Conservation (phyloP, 1,284 basidiomycete species). For the Puccinia horiana region DNA sequence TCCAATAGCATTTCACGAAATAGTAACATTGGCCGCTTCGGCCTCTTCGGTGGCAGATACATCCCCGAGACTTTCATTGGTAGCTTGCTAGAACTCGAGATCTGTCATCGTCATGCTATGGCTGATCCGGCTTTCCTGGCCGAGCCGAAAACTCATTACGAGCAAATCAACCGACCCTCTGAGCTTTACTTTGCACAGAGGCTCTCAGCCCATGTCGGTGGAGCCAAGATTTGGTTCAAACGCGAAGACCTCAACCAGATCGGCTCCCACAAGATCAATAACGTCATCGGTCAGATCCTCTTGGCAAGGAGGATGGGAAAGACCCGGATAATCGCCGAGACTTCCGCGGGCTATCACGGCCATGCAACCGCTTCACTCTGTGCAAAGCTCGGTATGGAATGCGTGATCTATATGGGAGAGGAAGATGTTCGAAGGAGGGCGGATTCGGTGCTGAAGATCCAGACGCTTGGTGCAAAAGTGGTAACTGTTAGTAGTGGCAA, state of each 20-base stretch:
- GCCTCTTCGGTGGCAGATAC: constrained; percentile 94
- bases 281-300: constrained; percentile 91
- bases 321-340: constrained; percentile 96
- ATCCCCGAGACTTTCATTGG: constrained; percentile 93
- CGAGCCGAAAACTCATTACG: constrained; percentile 84
- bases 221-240: constrained; percentile 97
- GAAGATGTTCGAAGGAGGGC: constrained; percentile 95
- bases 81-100: constrained; percentile 85
- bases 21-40: constrained; percentile 69
- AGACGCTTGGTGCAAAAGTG: constrained; percentile 91
- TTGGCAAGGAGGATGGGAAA: constrained; percentile 90
- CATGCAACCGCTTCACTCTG: constrained; percentile 98
- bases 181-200: constrained; percentile 74
- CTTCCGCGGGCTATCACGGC: constrained; percentile 97
- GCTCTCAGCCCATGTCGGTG: constrained; percentile 73
- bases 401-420: constrained; percentile 97
- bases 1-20: background rate
- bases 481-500: constrained; percentile 92
- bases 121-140: constrained; percentile 88
- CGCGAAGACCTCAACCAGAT: constrained; percentile 93
- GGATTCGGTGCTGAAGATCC: constrained; percentile 95
- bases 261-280: constrained; percentile 96
- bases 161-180: constrained; percentile 80
- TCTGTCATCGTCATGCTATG: constrained; percentile 81
- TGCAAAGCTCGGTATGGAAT: constrained; percentile 92